Percentiles rank a stretch among this genome's conserved stretches.
phyloP scores from a whole-genome alignment of 345 rosid genomes.

The Rubroshorea leprosula region DNA sequence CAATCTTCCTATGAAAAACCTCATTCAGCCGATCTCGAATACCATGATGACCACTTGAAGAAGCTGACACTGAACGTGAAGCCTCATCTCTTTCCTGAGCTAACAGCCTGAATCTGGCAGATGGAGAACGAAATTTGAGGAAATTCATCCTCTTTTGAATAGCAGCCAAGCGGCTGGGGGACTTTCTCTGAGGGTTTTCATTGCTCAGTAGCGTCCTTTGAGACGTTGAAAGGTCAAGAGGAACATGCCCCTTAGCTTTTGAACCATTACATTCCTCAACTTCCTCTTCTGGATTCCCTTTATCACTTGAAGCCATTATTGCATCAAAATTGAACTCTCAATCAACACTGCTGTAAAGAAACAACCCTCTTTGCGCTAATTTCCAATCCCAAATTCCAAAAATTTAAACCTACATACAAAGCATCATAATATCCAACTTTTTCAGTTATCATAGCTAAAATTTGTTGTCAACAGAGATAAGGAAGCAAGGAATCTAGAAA shows the following conservation, averaged over 20 bases:
- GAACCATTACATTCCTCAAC: constrained; percentile 36
- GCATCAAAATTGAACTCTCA: constrained; percentile 10
- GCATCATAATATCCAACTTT: background rate
- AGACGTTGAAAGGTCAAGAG: constrained; percentile 42
- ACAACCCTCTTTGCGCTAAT: background rate
- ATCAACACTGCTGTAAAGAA: background rate
- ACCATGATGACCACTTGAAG: constrained; percentile 42
- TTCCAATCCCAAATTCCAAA: constrained; percentile 5
- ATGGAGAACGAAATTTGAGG: constrained; percentile 62
- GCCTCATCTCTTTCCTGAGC: constrained; percentile 59
- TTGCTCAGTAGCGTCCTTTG: constrained; percentile 34
- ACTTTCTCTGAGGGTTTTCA: constrained; percentile 27
- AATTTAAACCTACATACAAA: background rate
- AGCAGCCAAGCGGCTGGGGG: constrained; percentile 19
- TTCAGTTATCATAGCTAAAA: background rate
- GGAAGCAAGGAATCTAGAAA: background rate
- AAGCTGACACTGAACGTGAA: constrained; percentile 48
- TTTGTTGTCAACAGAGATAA: background rate
- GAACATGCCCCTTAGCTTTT: constrained; percentile 21
- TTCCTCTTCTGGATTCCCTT: constrained; percentile 34
- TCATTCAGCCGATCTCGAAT: constrained; percentile 54
- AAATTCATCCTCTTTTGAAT: constrained; percentile 35
- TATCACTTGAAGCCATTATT: constrained; percentile 39
- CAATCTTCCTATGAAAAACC: constrained; percentile 51
- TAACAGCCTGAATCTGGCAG: constrained; percentile 54